These are phyloP conservation scores for Cercophora samala DNA, from an alignment of 495 filamentous ascomycete genomes.

Conservation along the genomic window DNA sequence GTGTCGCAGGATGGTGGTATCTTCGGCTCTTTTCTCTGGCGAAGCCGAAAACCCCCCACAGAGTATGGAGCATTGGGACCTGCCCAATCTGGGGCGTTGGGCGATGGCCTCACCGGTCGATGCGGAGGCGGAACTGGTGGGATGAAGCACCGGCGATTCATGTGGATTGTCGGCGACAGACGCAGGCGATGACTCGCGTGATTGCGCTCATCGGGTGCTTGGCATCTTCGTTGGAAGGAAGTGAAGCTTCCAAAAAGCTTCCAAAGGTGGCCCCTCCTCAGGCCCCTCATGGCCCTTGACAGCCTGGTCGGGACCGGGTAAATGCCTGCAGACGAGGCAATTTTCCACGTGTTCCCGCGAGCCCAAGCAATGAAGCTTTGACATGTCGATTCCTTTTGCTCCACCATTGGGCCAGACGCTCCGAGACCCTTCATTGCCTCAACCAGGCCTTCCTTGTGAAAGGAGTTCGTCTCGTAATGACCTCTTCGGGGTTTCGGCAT, in stretches of 20 bases:
- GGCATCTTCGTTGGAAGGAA: neutral
- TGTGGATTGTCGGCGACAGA: too few relatives aligned
- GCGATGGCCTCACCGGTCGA: neutral
- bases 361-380: slow-evolving; percentile 1
- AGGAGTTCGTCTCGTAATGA: neutral
- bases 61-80: neutral
- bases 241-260: slow-evolving; percentile 9
- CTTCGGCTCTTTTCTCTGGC: neutral
- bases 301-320: neutral
- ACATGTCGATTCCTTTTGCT: neutral
- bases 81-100: neutral
- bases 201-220: neutral
- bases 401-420: neutral
- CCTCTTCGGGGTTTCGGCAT: neutral
- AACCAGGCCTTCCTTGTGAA: neutral
- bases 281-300: neutral
- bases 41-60: neutral
- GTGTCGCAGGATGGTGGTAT: neutral
- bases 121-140: neutral
- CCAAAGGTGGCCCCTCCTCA: too few relatives aligned
- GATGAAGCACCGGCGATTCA: slow-evolving; percentile 1
- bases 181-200: slow-evolving; percentile 5
- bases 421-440: neutral
- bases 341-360: neutral
- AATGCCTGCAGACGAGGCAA: slow-evolving; percentile 4